These are phyloP conservation scores for Cryptococcus hybrid DNA, from an alignment of 1,284 basidiomycete genomes.

Conservation along the genomic window DNA sequence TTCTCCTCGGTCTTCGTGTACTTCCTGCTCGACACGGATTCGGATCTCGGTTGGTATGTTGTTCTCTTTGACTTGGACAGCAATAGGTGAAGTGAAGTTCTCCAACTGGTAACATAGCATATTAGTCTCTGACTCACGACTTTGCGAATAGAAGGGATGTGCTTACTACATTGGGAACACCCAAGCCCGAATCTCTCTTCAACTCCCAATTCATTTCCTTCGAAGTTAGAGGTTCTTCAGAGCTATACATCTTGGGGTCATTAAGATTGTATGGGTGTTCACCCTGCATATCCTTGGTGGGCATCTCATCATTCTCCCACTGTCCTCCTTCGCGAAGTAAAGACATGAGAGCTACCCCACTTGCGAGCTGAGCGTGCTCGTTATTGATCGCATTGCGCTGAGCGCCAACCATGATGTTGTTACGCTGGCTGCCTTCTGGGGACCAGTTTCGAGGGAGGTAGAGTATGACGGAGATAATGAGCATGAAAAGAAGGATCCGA, in stretches of 20 bases:
- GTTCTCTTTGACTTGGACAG: constrained; percentile 7
- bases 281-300: background rate
- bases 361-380: constrained; percentile 8
- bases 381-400: background rate
- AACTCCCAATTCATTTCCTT: constrained; percentile 10
- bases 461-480: constrained; percentile 23
- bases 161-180: constrained; percentile 11
- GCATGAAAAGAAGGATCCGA: constrained; percentile 24
- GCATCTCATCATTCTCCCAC: constrained; percentile 24
- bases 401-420: constrained; percentile 22
- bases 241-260: constrained; percentile 1
- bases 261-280: background rate
- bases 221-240: background rate
- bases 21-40: constrained; percentile 19
- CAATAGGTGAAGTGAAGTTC: constrained; percentile 24
- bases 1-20: constrained; percentile 8
- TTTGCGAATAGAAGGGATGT: background rate
- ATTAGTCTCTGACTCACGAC: background rate
- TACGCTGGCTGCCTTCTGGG: background rate
- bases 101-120: constrained; percentile 11
- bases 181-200: constrained; percentile 1
- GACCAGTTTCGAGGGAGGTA: constrained; percentile 23
- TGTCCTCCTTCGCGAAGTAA: constrained; percentile 34
- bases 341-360: constrained; percentile 28
- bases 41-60: constrained; percentile 13